Base-by-base conservation (phyloP, 2,329 filamentous ascomycete genomes). In the Cladosporium sp. region DNA sequence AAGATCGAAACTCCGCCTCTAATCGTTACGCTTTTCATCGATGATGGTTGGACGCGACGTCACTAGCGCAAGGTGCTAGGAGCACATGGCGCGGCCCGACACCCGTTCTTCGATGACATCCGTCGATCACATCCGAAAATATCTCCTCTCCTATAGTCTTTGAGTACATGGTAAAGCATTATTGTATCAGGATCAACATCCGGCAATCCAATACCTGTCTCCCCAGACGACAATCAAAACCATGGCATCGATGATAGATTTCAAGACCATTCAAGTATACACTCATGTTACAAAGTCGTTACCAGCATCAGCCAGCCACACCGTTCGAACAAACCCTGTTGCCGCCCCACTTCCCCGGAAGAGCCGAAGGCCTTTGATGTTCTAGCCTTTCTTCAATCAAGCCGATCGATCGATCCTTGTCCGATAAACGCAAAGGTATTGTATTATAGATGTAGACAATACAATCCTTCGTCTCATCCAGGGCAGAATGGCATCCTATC, bases 71-170 rank as follows among this genome's bases (percentile, higher is more conserved):
- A 54, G 8, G 51, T 28, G 51, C 51, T 10, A 54, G 8, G 26
- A 54, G n/a, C 28, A 54, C 51, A 54, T 54, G 51, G 26, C 21
- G 18, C 51, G 51, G 51, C 51, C 49, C 49, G 49, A 53, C 13
- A 26, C 28, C 49, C 49, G 49, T 28, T 28, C 8, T 8, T 7
- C 39, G 39, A 25, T 26, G 13, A 53, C 18, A 14, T 14, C 49
- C 25, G 49, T 6, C 25, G 14, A 2, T 18, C 36, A 39, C 5
- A 10, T 18, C 14, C 16, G 36, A 18, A 36, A 28, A 28, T 28
- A 7, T 28, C 28, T 28, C 28, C 7, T 28, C 28, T 28, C 28
- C n/a, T n/a, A n/a, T 28, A 7, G 4, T 28, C 28, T 28, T 28
- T 28, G 28, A 28, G 7, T 28, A 28, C 28, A 28, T 28, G 28